phyloP scores from a whole-genome alignment of 1,284 basidiomycete genomes.

The Cystobasidiaceae sp. region DNA sequence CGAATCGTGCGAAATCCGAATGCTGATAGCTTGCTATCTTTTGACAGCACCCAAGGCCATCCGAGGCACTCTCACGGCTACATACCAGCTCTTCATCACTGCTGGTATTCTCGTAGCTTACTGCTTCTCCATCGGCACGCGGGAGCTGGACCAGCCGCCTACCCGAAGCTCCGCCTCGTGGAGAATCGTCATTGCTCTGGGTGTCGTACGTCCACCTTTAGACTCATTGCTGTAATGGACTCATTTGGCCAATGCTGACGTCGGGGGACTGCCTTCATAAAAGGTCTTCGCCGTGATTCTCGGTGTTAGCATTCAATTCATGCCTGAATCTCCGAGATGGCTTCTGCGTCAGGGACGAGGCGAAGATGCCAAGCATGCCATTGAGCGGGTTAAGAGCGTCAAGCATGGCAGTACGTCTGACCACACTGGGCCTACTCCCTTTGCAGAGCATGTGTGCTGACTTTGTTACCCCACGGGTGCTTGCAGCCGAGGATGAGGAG shows the following conservation, averaged over 20 bases:
- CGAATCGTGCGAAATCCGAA: no score
- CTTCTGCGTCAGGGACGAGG: neutral
- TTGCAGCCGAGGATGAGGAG: slow-evolving; percentile 50
- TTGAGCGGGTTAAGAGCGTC: neutral
- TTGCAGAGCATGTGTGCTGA: no score
- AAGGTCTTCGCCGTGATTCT: slow-evolving; percentile 63
- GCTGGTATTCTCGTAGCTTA: slow-evolving; percentile 22
- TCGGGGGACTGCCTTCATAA: no score
- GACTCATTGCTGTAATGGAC: no score
- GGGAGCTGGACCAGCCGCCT: slow-evolving; percentile 20
- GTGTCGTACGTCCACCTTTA: no score
- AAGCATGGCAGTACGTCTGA: no score
- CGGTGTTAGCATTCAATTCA: slow-evolving; percentile 62
- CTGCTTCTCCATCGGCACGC: slow-evolving; percentile 41
- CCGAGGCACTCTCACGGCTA: slow-evolving; percentile 63
- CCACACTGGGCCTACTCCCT: no score
- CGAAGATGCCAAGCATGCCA: neutral
- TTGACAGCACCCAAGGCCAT: slow-evolving; percentile 52
- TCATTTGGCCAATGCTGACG: no score
- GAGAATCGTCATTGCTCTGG: slow-evolving; percentile 64
- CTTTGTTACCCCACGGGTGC: no score
- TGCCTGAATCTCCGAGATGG: slow-evolving; percentile 41
- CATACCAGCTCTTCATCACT: slow-evolving; percentile 65
- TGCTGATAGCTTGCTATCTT: neutral
- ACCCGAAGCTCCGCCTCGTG: slow-evolving; percentile 54